phyloP scores from a whole-genome alignment of 2,329 filamentous ascomycete species.

The Fusarium sp. region DNA sequence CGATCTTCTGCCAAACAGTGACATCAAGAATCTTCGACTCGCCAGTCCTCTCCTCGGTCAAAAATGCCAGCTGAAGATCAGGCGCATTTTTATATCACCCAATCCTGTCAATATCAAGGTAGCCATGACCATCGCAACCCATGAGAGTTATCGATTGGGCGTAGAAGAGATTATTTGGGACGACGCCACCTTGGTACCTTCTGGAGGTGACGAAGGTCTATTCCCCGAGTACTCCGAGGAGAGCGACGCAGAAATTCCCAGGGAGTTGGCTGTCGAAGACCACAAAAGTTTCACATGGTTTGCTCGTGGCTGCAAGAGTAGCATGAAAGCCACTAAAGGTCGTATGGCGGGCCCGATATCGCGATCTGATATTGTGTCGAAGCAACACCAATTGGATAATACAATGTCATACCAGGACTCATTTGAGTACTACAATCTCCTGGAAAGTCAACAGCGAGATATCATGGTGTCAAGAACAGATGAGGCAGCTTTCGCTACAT shows the following conservation, averaged over 20 bases:
- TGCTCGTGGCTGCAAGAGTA: neutral
- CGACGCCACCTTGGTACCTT: neutral
- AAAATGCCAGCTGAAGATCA: neutral
- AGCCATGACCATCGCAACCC: fast-evolving
- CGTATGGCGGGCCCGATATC: neutral
- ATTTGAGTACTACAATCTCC: neutral
- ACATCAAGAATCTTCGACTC: neutral
- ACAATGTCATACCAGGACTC: neutral
- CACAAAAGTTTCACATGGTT: neutral
- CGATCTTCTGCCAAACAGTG: neutral
- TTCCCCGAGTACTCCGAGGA: neutral
- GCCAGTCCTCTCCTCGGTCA: neutral
- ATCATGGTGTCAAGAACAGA: neutral
- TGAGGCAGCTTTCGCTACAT: neutral
- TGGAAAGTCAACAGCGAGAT: neutral
- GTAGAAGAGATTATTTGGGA: neutral
- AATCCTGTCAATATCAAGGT: neutral
- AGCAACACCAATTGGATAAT: neutral
- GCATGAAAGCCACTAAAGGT: neutral
- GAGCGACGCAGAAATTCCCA: neutral
- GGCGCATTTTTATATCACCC: neutral
- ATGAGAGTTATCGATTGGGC: fast-evolving
- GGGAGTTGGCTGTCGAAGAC: neutral
- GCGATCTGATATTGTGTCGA: neutral
- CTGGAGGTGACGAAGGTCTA: fast-evolving